Evolutionary conservation across 1,284 basidiomycete genomes (phyloP).

Genomic region (Trametes polyzona): DNA sequence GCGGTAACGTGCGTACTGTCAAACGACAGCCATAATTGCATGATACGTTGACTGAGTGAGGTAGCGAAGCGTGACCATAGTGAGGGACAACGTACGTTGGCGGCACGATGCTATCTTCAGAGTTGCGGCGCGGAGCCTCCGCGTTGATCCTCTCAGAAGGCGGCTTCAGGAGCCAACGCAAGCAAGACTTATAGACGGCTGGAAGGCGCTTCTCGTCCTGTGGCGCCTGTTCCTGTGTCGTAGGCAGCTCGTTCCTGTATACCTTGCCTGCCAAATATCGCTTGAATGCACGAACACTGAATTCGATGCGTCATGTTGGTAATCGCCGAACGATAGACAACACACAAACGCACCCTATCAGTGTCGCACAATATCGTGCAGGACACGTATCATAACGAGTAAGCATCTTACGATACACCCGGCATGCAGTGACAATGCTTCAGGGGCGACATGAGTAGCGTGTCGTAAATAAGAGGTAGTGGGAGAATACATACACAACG

Average conservation of each 20-base stretch:
- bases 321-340: background rate
- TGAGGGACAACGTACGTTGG: background rate
- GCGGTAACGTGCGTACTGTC: background rate
- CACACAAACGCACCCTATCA: background rate
- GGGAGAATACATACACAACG: background rate
- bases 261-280: background rate
- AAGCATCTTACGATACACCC: conserved; percentile 16
- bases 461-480: background rate
- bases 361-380: background rate
- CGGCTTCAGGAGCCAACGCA: background rate
- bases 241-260: background rate
- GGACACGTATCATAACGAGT: conserved; percentile 7
- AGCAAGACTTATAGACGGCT: background rate
- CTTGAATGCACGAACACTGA: background rate
- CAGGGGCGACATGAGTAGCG: background rate
- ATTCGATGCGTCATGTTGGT: background rate
- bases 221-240: background rate
- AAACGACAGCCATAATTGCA: too few relatives aligned
- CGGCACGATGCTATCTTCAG: background rate
- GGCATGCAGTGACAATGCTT: conserved; percentile 8
- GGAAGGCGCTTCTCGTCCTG: background rate
- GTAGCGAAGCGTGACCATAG: too few relatives aligned
- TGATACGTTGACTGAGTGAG: too few relatives aligned
- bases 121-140: background rate
- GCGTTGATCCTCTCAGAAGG: background rate